Evolutionary conservation across 768 basidiomycete species (phyloP), one percentile per base, ranked within the genome.

Genomic region (Gloeopeniophorella convolvens): DNA sequence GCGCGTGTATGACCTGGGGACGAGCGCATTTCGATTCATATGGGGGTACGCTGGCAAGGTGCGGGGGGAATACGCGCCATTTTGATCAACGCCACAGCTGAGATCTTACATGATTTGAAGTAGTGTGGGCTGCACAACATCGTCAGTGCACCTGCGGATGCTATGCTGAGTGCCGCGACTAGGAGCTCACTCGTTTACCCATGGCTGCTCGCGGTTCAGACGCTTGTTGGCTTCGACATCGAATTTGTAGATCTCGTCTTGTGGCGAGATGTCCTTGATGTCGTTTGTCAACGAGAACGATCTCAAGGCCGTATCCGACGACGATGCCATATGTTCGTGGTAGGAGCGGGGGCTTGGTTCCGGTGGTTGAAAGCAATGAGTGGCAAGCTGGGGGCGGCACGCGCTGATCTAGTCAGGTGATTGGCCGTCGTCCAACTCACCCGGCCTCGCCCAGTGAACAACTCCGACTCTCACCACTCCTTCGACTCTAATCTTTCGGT

Each of bases 81-180:
- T 77, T 98, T 99, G 60, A 98, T 90, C 45, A 99, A 69, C 11
- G 95, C 92, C 23, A 97, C 81, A 0, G 91, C 91, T 0, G 92
- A 95, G 60, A 99, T 98, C 71, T 90, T 94, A 68, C 87, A 99
- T 67, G 79, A 76, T 63, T 84, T 91, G 70, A 89, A 88, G 70
- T 83, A 83, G 59, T 86, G 82, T 0, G 84, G 83, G 57, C 88
- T 90, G 57, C 32, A 34, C 45, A 34, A 55, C 37, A 34, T 34
- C n/a, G 20, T 42, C 26, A 48, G 41, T 32, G 24, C 28, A 32
- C 7, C 23, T 3, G 16, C 48, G 51, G 46, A 60, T 41, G 20
- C 34, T 11, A 16, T 31, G 18, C 35, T 36, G 34, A 24, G 21
- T 7, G 10, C 16, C 3, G 13, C 21, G 43, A 49, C 35, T 44